phyloP scores from a whole-genome alignment of 2,329 filamentous ascomycete species.

The Calonectria crousiana region DNA sequence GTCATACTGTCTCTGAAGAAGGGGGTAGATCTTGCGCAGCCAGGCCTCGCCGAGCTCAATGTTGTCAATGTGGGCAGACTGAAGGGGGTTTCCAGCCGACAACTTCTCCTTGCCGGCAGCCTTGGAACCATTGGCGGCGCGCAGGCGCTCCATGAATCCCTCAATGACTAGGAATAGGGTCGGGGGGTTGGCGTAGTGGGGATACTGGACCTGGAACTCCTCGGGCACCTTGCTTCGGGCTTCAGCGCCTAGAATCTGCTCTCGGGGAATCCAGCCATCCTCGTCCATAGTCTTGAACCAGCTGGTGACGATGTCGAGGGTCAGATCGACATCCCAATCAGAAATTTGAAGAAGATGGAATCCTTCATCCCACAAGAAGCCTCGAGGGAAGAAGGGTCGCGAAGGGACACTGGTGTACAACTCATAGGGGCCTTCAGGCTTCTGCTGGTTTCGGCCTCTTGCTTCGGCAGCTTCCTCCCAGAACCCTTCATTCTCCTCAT shows the following conservation, averaged over 20 bases:
- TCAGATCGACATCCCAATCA: conserved; percentile 94
- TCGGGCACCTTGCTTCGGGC: conserved; percentile 93
- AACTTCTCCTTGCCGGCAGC: conserved; percentile 58
- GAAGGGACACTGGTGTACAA: conserved; percentile 94
- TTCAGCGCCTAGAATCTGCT: conserved; percentile 93
- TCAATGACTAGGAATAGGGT: conserved; percentile 93
- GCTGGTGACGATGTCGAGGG: conserved; percentile 88
- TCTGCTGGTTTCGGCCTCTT: conserved; percentile 74
- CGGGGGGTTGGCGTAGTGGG: conserved; percentile 96
- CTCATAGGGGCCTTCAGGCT: conserved; percentile 84
- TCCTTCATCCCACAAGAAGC: conserved; percentile 98
- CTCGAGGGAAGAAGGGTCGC: conserved; percentile 93
- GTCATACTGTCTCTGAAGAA: conserved; percentile 88
- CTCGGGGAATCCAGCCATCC: conserved; percentile 96
- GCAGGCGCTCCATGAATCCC: conserved; percentile 83
- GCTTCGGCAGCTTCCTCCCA: conserved; percentile 93
- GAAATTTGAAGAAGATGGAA: conserved; percentile 93
- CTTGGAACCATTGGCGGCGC: conserved; percentile 64
- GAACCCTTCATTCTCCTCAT: conserved; percentile 94
- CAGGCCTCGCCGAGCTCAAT: conserved; percentile 76
- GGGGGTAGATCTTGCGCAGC: conserved; percentile 83
- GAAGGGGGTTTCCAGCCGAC: conserved; percentile 59
- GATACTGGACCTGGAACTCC: conserved; percentile 96
- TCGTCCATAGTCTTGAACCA: conserved; percentile 98
- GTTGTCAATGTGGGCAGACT: conserved; percentile 76